These are phyloP conservation scores for Cladobotryum mycophilum DNA, from an alignment of 2,329 filamentous ascomycete species.

Conservation along the genomic window DNA sequence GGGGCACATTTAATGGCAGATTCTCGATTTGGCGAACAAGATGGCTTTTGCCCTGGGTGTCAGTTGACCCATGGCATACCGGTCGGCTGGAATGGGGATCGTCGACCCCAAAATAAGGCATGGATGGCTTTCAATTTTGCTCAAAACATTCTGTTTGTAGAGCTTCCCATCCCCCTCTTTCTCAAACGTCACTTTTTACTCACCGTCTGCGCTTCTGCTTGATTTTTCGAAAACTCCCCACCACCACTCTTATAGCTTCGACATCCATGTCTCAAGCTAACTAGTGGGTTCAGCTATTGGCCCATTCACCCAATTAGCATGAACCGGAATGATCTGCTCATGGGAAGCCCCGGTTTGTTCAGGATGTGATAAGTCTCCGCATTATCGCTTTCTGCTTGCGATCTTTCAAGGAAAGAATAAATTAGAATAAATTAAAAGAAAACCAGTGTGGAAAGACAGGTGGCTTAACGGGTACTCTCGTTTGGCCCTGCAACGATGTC, in stretches of 20 bases:
- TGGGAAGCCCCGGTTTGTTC: conserved; percentile 6
- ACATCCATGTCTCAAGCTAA: conserved; percentile 14
- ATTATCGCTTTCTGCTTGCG: too few relatives aligned
- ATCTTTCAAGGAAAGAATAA: too few relatives aligned
- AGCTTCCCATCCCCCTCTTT: not conserved
- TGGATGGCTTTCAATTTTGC: not conserved
- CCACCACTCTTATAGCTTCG: not conserved
- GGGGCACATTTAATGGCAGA: not conserved
- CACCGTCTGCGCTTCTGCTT: not conserved
- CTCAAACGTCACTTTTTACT: conserved; percentile 1
- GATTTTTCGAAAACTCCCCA: conserved; percentile 1
- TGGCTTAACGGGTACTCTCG: too few relatives aligned
- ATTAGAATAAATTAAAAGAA: too few relatives aligned
- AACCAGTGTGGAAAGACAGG: too few relatives aligned
- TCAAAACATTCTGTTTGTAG: too few relatives aligned
- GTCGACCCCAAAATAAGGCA: not conserved
- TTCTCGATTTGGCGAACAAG: conserved; percentile 5
- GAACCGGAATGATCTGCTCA: conserved; percentile 19
- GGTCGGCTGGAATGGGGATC: conserved; percentile 17
- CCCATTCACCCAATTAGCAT: conserved; percentile 17
- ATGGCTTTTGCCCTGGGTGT: conserved; percentile 10
- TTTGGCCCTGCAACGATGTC: not conserved
- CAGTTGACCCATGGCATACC: conserved; percentile 8
- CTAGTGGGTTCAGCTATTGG: conserved; percentile 18
- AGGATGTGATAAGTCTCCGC: too few relatives aligned